Evolutionary conservation across 2,329 filamentous ascomycete genomes (phyloP), one percentile per base, ranked within the genome.

Genomic region (Lojkania enalia): DNA sequence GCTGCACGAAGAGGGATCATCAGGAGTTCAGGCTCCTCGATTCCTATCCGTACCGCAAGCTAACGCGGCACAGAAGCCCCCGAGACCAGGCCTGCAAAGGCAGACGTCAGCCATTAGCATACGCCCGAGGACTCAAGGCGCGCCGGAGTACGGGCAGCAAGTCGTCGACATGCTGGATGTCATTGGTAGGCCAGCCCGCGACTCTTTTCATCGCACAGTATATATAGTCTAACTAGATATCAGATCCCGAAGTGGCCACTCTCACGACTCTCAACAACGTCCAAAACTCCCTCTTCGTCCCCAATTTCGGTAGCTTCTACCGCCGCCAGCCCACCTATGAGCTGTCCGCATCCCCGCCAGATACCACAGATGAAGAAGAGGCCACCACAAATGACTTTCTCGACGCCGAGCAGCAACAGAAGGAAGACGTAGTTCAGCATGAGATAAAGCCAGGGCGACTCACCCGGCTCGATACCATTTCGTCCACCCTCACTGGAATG

Each of bases 211-310:
- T 44, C 11, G 25, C 27, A 20, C 35, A 16, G 31, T 14, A 13
- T 33, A 21, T 15, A 35, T 53, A 57, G 69, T 54, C 65, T 74
- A 44, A 74, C 51, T 31, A 19, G 39, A 13, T 4, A 13, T 5
- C 51, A 90, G 89, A 95, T 56, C 89, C 89, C 32, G 88, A 94
- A 71, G 84, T 95, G 2, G 83, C 88, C 19, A 88, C 89, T 0
- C 74, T 95, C 4, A 89, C 88, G 0, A 92, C 88, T 4, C 79
- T 95, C 7, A 95, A 88, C 38, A 95, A 95, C 61, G 85, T 95
- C n/a, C 89, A 95, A 62, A 95, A 95, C 65, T 94, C 89, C 0
- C 80, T 95, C 2, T 95, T 95, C 67, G 74, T 95, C 1, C 90
- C 90, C 0, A 85, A 90, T 53, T 74, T 95, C 20, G 89, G 89